Evolutionary conservation across 1,139 yeast genomes (phyloP).

Genomic region (Pichia sp.): DNA sequence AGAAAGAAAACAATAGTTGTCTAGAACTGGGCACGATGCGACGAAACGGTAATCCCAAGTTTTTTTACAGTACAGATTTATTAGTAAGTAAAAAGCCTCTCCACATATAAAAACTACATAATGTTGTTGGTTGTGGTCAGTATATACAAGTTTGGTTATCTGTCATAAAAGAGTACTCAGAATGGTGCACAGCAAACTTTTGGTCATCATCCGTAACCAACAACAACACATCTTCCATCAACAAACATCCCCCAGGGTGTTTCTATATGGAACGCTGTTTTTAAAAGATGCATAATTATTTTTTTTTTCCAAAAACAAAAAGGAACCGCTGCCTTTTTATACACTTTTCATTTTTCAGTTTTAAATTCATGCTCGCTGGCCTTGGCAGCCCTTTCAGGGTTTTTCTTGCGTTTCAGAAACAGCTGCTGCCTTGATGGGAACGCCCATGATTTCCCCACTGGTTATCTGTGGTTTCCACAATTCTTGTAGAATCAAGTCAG

Average conservation of each 20-base stretch:
- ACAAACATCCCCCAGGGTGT: background rate
- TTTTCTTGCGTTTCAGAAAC: background rate
- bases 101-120: background rate
- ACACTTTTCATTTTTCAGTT: background rate
- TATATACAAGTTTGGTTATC: conserved; percentile 14
- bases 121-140: conserved; percentile 6
- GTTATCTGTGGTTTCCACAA: conserved; percentile 24
- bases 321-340: background rate
- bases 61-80: no score
- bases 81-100: no score
- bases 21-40: no score
- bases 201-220: conserved; percentile 25
- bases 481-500: conserved; percentile 66
- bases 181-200: conserved; percentile 29
- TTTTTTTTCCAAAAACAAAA: no score
- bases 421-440: background rate
- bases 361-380: background rate
- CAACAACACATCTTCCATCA: background rate
- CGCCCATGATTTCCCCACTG: background rate
- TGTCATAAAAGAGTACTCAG: conserved; percentile 33
- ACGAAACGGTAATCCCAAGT: no score
- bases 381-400: background rate
- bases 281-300: no score
- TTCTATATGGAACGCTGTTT: background rate
- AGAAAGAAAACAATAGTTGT: no score